Evolutionary conservation across 768 basidiomycete species (phyloP).

Genomic region (Terana coerulea): DNA sequence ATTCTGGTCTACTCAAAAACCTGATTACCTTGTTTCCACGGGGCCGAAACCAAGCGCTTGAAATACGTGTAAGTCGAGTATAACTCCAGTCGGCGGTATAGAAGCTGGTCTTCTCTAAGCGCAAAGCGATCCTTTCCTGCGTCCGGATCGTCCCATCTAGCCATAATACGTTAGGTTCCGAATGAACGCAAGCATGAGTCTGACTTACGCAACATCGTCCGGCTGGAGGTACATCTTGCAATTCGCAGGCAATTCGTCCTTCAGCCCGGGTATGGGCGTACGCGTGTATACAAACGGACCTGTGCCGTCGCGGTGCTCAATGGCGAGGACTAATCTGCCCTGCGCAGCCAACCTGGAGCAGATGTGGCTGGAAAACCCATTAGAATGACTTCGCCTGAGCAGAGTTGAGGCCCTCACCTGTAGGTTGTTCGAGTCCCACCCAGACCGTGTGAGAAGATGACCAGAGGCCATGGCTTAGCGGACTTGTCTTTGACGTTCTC

Average conservation of each 20-base stretch:
- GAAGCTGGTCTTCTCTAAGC: slow-evolving; percentile 67
- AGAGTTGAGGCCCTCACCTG: slow-evolving; percentile 40
- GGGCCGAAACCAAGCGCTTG: slow-evolving; percentile 40
- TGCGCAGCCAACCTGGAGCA: slow-evolving; percentile 71
- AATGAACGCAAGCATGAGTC: too few relatives aligned
- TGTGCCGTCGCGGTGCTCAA: slow-evolving; percentile 85
- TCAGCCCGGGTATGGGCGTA: slow-evolving; percentile 30
- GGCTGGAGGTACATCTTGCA: slow-evolving; percentile 51
- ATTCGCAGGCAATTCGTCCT: slow-evolving; percentile 26
- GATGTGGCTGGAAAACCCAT: slow-evolving; percentile 45
- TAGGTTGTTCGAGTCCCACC: slow-evolving; percentile 72
- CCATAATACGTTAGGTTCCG: too few relatives aligned
- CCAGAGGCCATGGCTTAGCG: slow-evolving; percentile 59
- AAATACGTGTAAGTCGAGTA: slow-evolving; percentile 62
- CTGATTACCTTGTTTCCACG: slow-evolving; percentile 20
- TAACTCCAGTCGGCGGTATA: slow-evolving; percentile 66
- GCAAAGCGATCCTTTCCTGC: slow-evolving; percentile 21
- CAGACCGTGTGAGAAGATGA: slow-evolving; percentile 84
- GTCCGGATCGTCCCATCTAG: slow-evolving; percentile 29
- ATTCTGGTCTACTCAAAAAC: background rate
- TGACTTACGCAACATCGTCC: slow-evolving; percentile 49
- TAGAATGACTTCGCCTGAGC: background rate
- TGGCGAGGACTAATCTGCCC: slow-evolving; percentile 75
- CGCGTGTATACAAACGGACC: slow-evolving; percentile 46
- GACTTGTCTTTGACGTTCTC: background rate